Evolutionary conservation across 495 filamentous ascomycete species (phyloP), one percentile per base, ranked within the genome.

Genomic region (Astrothelium macrocarpum): DNA sequence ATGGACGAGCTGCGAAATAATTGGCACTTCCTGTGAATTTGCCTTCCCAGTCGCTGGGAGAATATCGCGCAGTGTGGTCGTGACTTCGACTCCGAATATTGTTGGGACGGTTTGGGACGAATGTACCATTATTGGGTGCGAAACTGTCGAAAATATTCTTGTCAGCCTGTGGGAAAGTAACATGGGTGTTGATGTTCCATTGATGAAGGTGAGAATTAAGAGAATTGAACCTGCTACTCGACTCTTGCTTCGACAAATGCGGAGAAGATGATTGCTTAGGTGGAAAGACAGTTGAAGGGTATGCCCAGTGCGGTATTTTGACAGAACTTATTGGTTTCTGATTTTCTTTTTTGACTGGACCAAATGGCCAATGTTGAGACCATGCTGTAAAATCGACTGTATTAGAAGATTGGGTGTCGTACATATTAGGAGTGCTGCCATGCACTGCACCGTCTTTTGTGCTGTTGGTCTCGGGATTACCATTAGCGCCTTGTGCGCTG

Each of bases 21-120:
- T 82, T 81, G 2, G 77, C 70, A 53, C 69, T 71, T 14, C 77
- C 74, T 46, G 74, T 68, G 67, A 88, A 81, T 63, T 78, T 83
- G 26, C 78, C 81, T 43, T 77, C 73, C 84, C 84, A 87, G 34
- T 84, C 80, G 28, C 78, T 75, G 0, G 85, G 80, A 12, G 82
- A 83, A 70, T 89, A 90, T 58, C 81, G 85, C 32, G 87, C 90
- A 68, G 89, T 89, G 65, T 86, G 85, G 68, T 90, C 88, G 34
- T 85, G 79, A 70, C 86, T 91, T 58, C 78, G 81, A 60, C 81
- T 84, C 59, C 77, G 71, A 60, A 82, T 78, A 18, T 46, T 23
- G 25, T 67, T 67, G 23, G 77, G 71, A 53, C 72, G 63, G 16
- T 74, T 72, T 23, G 70, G 58, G 12, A 70, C 45, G 64, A 73